Evolutionary conservation across 2,329 filamentous ascomycete genomes (phyloP).

Genomic region (Colletotrichum ledebouriae): DNA sequence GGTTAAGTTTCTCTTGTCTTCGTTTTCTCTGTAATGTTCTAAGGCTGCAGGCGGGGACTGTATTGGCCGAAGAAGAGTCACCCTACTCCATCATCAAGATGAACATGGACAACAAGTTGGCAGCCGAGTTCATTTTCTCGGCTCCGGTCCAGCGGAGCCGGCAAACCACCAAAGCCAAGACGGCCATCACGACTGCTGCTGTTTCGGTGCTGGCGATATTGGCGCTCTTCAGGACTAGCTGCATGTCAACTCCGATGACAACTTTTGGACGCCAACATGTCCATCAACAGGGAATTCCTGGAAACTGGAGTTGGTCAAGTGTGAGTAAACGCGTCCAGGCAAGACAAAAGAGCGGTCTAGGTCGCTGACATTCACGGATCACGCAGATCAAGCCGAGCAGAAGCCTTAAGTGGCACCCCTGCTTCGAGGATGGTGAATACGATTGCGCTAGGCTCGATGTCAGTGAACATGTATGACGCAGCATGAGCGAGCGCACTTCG

Average conservation of each 20-base stretch:
- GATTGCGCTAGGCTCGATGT: conserved; percentile 54
- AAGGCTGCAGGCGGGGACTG: conserved; percentile 6
- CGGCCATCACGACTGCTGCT: conserved; percentile 16
- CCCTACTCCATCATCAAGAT: neutral
- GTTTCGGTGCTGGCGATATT: conserved; percentile 24
- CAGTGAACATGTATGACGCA: conserved; percentile 17
- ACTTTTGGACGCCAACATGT: neutral
- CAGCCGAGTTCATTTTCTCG: neutral
- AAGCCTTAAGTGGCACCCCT: conserved; percentile 50
- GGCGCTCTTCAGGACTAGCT: conserved; percentile 30
- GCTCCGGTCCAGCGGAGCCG: neutral
- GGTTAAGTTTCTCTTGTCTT: neutral
- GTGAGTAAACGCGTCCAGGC: neutral
- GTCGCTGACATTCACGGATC: conserved; percentile 38
- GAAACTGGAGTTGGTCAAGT: conserved; percentile 35
- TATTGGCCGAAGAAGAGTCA: neutral
- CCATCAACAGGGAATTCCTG: neutral
- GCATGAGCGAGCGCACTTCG: neutral
- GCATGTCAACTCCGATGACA: neutral
- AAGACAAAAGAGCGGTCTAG: neutral
- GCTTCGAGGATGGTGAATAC: conserved; percentile 48
- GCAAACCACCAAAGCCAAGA: conserved; percentile 2
- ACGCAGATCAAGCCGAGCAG: conserved; percentile 53
- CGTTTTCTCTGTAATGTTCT: neutral
- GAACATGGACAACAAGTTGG: conserved; percentile 20